Evolutionary conservation across 176 grass and related monocot species (phyloP).

Genomic region (Rhipidocladum racemiflorum): DNA sequence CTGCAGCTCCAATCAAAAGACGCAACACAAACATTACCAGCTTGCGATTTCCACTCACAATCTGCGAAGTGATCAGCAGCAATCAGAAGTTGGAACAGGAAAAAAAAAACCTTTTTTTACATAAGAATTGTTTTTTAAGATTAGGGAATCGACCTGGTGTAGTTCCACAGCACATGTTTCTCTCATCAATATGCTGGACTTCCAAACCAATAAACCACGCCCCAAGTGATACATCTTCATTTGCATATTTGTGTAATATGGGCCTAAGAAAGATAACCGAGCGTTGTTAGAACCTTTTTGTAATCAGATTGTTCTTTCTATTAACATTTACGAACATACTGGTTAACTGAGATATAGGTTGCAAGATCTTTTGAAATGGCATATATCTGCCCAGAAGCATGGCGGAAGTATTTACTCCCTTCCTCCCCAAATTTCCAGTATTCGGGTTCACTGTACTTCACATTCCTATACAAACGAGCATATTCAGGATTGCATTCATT

Average conservation of each 20-base stretch:
- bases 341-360: constrained; percentile 87
- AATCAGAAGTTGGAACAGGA: constrained; percentile 14
- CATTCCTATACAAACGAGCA: constrained; percentile 49
- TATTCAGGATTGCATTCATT: constrained; percentile 6
- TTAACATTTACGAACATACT: constrained; percentile 38
- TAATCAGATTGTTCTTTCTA: not conserved
- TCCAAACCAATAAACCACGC: constrained; percentile 90
- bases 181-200: constrained; percentile 82
- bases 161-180: constrained; percentile 91
- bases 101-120: not conserved
- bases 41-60: constrained; percentile 84
- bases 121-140: not conserved
- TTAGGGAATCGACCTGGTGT: constrained; percentile 49
- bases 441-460: constrained; percentile 82
- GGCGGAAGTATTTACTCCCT: constrained; percentile 82
- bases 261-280: constrained; percentile 44
- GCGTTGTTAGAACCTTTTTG: constrained; percentile 12
- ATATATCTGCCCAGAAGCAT: constrained; percentile 89
- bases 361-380: constrained; percentile 83
- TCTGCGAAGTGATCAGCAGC: constrained; percentile 24
- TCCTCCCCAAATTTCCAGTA: constrained; percentile 96
- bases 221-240: constrained; percentile 81
- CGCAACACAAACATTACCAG: constrained; percentile 65
- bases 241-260: constrained; percentile 88
- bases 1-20: constrained; percentile 89